Base-by-base conservation (phyloP, 2,329 filamentous ascomycete genomes). In the Diplocarpon mali region DNA sequence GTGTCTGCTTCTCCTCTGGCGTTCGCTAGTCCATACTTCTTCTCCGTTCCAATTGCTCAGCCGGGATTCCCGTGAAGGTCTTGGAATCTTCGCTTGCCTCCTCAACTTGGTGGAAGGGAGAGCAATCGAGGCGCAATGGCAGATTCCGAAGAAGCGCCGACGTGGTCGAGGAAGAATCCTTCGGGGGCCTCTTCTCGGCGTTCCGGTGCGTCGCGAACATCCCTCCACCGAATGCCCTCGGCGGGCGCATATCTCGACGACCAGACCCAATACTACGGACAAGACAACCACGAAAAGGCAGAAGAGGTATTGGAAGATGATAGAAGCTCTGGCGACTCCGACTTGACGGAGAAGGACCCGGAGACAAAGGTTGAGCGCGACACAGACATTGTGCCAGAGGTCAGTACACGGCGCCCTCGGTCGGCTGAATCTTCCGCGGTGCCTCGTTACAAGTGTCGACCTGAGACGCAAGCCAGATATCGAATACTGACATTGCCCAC, bases 171-270 rank as follows among this genome's bases (percentile, higher is more conserved):
- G 27, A 42, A n/a, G n/a, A 47, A 40, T 27, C 48, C 50, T 10
- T 46, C 44, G 20, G 42, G 44, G 8, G 42, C 45, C 12, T 43
- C 35, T 35, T 52, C 51, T 31, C 38, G 39, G 40, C 42, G 44
- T 24, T 47, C 53, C 14, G 34, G 39, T 28, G 30, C 40, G 9
- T 47, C 50, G 17, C 34, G 34, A 14, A 45, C 48, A 36, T 34
- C 38, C 30, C 41, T 59, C 3, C 32, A 38, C 27, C 46, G 48
- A 46, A 30, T 55, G n/a, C 28, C 45, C 3, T 55, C 56, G 7
- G 30, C 24, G 5, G 53, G 55, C 17, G 53, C 44, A 15, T 50
- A 57, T 37, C 45, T 53, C 2, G 54, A 55, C 35, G 56, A 57
- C 32, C 47, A 51, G 14, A 40, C 46, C 6, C 51, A 51, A 29